Conservation (phyloP, 176 grass and related monocot species). For the Pharus latifolius region DNA sequence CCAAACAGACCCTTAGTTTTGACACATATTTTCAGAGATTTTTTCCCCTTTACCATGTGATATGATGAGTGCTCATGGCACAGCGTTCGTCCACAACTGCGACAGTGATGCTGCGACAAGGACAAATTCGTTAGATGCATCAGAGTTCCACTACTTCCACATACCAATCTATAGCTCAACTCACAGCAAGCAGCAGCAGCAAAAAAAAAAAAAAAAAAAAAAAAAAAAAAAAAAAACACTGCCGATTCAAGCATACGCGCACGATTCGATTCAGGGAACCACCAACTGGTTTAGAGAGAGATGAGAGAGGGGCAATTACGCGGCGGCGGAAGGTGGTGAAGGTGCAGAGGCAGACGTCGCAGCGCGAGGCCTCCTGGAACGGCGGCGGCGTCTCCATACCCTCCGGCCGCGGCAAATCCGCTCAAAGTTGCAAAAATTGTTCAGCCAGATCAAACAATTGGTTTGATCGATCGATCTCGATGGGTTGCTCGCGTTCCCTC, state of each 20-base stretch:
- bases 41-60: slow-evolving; percentile 49
- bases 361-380: slow-evolving; percentile 86
- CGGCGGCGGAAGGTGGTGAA: slow-evolving; percentile 95
- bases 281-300: background rate
- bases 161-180: background rate
- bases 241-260: background rate
- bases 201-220: background rate
- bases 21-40: background rate
- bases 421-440: background rate
- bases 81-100: slow-evolving; percentile 80
- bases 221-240: background rate
- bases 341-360: slow-evolving; percentile 87
- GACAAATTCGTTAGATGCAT: background rate
- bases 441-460: background rate
- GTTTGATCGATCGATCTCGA: background rate
- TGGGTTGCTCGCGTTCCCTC: background rate
- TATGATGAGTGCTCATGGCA: slow-evolving; percentile 95
- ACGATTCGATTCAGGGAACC: background rate
- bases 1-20: too few species aligned
- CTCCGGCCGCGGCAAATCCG: background rate
- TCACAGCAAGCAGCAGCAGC: background rate
- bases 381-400: slow-evolving; percentile 59
- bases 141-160: background rate
- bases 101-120: slow-evolving; percentile 77
- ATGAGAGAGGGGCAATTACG: slow-evolving; percentile 15